Conservation (phyloP, 305 asterid species). For the Ilex paraguariensis region DNA sequence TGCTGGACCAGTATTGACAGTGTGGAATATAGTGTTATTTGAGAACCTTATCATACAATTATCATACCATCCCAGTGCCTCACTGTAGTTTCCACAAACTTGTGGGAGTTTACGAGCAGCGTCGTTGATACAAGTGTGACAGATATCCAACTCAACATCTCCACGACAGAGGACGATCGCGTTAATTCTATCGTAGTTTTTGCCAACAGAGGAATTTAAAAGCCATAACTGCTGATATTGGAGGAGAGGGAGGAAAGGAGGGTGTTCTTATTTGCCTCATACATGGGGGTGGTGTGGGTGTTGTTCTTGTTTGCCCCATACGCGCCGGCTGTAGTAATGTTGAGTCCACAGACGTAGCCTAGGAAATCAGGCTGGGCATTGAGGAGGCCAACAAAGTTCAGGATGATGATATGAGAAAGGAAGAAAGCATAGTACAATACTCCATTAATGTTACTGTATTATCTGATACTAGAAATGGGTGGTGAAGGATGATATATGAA, state of each 20-base stretch:
- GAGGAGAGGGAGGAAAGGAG: slow-evolving; percentile 13
- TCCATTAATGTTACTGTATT: no score
- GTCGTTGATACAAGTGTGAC: slow-evolving; percentile 11
- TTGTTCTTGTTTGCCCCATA: background rate
- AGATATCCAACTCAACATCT: slow-evolving; percentile 13
- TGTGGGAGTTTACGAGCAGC: background rate
- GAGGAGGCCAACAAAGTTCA: background rate
- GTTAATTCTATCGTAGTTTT: slow-evolving; percentile 6
- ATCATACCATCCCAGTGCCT: slow-evolving; percentile 16
- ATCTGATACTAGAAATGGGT: no score
- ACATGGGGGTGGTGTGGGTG: slow-evolving; percentile 7
- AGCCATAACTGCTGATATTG: slow-evolving; percentile 14
- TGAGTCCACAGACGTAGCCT: no score
- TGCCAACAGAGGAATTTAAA: slow-evolving; percentile 19
- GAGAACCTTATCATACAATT: slow-evolving; percentile 20
- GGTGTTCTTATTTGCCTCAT: slow-evolving; percentile 8
- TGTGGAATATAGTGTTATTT: slow-evolving; percentile 6
- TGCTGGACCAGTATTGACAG: background rate
- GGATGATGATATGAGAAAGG: background rate
- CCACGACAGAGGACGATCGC: slow-evolving; percentile 24
- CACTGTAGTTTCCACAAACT: slow-evolving; percentile 11
- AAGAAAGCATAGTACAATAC: background rate
- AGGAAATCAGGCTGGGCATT: background rate
- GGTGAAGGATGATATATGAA: no score
- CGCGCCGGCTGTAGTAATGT: background rate